Evolutionary conservation across 768 basidiomycete genomes (phyloP).

Genomic region (Pleurotus ostreatus): DNA sequence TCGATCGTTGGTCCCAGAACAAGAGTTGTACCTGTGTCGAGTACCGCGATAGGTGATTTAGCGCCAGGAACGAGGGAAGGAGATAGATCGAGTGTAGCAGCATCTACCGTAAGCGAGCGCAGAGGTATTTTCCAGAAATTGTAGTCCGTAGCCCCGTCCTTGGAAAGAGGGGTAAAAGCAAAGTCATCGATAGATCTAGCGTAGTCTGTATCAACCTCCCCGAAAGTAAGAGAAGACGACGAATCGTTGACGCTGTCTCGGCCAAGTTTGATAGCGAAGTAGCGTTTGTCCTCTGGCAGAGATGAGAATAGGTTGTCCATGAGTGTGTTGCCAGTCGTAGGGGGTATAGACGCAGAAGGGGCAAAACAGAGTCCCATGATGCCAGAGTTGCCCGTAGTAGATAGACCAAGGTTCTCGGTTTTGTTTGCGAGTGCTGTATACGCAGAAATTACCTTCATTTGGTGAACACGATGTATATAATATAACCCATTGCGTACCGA

Average conservation of each 20-base stretch:
- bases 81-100: conserved; percentile 34
- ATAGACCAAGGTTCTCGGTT: conserved; percentile 39
- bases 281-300: conserved; percentile 34
- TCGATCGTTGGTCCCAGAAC: conserved; percentile 50
- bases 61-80: conserved; percentile 40
- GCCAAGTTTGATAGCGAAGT: conserved; percentile 50
- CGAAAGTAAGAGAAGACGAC: conserved; percentile 48
- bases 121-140: conserved; percentile 61
- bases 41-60: conserved; percentile 44
- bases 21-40: conserved; percentile 62
- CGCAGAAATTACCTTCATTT: too few species aligned
- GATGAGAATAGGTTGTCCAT: conserved; percentile 44
- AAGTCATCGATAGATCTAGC: conserved; percentile 28
- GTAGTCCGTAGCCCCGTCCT: conserved; percentile 27
- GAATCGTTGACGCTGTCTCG: conserved; percentile 21
- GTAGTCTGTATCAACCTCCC: conserved; percentile 37
- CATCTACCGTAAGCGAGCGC: conserved; percentile 39
- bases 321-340: conserved; percentile 38
- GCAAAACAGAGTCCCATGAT: conserved; percentile 54
- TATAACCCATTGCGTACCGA: conserved; percentile 29
- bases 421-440: conserved; percentile 27
- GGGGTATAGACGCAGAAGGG: conserved; percentile 39
- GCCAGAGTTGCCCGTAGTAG: conserved; percentile 46
- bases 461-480: conserved; percentile 15
- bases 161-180: conserved; percentile 35